Percentiles rank a stretch among this genome's conserved stretches.
These are phyloP conservation scores for Candida piceae DNA, from an alignment of 805 yeast species.

Conservation along the genomic window DNA sequence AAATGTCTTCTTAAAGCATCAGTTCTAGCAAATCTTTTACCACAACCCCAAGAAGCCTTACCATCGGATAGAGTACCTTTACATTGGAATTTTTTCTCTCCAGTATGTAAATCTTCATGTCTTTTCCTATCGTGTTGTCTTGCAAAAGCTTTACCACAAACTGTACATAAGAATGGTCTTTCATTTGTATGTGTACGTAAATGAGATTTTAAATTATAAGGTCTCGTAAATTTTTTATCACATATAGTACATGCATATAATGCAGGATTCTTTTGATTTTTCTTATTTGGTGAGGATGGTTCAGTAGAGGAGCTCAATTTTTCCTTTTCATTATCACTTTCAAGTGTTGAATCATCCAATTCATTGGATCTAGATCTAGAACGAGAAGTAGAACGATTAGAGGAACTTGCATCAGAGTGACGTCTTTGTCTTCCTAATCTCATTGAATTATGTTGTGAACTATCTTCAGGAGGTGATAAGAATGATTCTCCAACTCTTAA, in stretches of 20 bases:
- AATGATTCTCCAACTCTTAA: slow-evolving; percentile 32
- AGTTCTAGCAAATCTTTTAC: slow-evolving; percentile 70
- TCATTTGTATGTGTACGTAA: slow-evolving; percentile 86
- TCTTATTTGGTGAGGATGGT: slow-evolving; percentile 41
- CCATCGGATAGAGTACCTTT: slow-evolving; percentile 59
- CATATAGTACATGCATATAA: slow-evolving; percentile 77
- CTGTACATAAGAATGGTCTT: slow-evolving; percentile 65
- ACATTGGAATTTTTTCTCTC: slow-evolving; percentile 71
- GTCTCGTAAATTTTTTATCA: slow-evolving; percentile 83
- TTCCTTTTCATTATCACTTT: slow-evolving; percentile 38
- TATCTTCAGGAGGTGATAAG: slow-evolving; percentile 27
- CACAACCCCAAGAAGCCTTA: slow-evolving; percentile 65
- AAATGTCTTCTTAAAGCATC: slow-evolving; percentile 79
- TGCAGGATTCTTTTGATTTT: slow-evolving; percentile 68
- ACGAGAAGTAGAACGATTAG: slow-evolving; percentile 30
- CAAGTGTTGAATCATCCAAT: slow-evolving; percentile 28
- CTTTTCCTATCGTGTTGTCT: slow-evolving; percentile 73
- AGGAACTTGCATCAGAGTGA: slow-evolving; percentile 19
- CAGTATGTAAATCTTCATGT: slow-evolving; percentile 72
- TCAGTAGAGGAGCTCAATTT: slow-evolving; percentile 64
- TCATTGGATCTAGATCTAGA: slow-evolving; percentile 20
- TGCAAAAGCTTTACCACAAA: slow-evolving; percentile 80
- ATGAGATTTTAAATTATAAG: slow-evolving; percentile 89
- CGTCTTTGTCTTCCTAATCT: slow-evolving; percentile 37
- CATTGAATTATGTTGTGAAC: slow-evolving; percentile 26